Evolutionary conservation across 805 yeast genomes (phyloP).

Genomic region (Ogataea naganishii): DNA sequence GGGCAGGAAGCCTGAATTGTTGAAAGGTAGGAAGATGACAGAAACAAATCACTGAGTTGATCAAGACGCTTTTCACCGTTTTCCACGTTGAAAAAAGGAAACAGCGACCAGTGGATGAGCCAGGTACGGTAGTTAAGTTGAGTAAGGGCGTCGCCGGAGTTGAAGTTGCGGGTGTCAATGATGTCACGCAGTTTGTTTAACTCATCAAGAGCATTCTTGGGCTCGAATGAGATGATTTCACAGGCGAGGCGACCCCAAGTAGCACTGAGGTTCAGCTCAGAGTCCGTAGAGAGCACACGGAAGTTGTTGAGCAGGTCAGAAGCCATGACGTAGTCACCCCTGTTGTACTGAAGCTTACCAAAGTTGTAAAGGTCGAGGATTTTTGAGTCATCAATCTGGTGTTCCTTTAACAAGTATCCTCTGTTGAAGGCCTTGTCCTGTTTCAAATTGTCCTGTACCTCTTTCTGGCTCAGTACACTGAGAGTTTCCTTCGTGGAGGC

Average conservation of each 20-base stretch:
- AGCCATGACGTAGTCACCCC: conserved; percentile 55
- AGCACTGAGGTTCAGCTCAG: conserved; percentile 41
- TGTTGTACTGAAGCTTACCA: conserved; percentile 55
- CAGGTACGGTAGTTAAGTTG: conserved; percentile 60
- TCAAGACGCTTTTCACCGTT: conserved; percentile 45
- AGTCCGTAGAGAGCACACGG: conserved; percentile 44
- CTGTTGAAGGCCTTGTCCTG: conserved; percentile 49
- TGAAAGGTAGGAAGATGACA: conserved; percentile 50
- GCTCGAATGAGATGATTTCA: conserved; percentile 44
- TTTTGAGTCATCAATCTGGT: conserved; percentile 38
- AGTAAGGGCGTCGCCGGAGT: conserved; percentile 37
- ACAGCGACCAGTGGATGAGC: conserved; percentile 63
- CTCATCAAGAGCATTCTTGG: conserved; percentile 46
- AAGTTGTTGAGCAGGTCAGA: conserved; percentile 50
- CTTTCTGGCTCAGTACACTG: conserved; percentile 36
- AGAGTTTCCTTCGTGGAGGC: conserved; percentile 36
- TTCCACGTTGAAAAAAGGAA: conserved; percentile 48
- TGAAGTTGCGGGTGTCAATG: conserved; percentile 44
- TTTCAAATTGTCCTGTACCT: conserved; percentile 41
- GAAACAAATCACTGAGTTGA: conserved; percentile 46
- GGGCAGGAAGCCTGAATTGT: conserved; percentile 67
- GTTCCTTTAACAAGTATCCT: conserved; percentile 33
- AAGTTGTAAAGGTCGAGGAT: conserved; percentile 45
- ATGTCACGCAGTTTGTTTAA: conserved; percentile 46
- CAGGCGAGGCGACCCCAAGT: conserved; percentile 67